Conservation (phyloP, 139 green algal genomes). For the Tetradesmus lagerheimii region DNA sequence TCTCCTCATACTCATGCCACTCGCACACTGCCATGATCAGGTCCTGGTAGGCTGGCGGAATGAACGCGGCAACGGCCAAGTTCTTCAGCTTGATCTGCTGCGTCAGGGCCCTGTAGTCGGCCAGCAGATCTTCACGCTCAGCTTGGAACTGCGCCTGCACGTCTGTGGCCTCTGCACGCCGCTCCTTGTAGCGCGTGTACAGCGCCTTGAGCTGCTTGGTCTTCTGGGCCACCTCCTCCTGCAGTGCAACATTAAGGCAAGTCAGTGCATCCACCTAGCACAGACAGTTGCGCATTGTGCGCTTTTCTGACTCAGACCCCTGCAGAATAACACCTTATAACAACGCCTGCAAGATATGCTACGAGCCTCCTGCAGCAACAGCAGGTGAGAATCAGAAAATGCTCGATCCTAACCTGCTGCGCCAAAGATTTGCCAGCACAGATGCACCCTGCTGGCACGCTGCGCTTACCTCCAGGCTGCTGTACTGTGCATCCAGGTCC, state of each 20-base stretch:
- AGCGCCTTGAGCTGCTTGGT: constrained; percentile 76
- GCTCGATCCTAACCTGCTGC: too few species aligned
- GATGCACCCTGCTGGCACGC: constrained; percentile 42
- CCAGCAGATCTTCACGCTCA: constrained; percentile 78
- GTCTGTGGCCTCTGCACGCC: constrained; percentile 69
- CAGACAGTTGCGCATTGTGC: too few species aligned
- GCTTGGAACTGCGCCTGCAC: constrained; percentile 71
- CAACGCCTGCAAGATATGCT: too few species aligned
- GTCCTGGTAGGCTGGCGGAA: constrained; percentile 80
- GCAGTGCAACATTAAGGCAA: background rate
- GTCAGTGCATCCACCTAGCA: too few species aligned
- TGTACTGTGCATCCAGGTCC: constrained; percentile 60
- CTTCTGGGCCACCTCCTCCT: constrained; percentile 61
- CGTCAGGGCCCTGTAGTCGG: constrained; percentile 75
- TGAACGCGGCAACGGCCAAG: constrained; percentile 82
- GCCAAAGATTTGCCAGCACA: background rate
- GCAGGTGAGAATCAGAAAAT: too few species aligned
- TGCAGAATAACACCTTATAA: too few species aligned
- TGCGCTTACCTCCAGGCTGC: constrained; percentile 63
- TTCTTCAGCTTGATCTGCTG: constrained; percentile 84
- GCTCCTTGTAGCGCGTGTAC: constrained; percentile 74
- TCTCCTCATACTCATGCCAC: constrained; percentile 40
- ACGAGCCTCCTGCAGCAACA: too few species aligned
- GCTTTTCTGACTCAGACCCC: too few species aligned
- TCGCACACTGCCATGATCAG: constrained; percentile 62